phyloP scores from a whole-genome alignment of 805 yeast genomes.

The Wickerhamomyces canadensis region DNA sequence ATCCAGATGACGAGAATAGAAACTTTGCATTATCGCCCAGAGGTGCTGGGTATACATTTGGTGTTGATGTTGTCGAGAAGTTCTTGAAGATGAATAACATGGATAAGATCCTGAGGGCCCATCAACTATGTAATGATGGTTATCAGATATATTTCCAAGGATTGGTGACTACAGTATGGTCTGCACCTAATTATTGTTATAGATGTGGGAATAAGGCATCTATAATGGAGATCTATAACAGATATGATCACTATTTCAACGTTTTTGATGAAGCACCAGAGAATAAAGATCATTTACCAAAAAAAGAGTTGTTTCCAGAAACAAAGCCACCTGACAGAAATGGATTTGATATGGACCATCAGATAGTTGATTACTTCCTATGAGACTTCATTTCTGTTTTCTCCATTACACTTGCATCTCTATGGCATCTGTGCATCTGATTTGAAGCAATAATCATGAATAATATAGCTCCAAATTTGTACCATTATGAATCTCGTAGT shows the following conservation, averaged over 20 bases:
- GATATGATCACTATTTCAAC: slow-evolving; percentile 69
- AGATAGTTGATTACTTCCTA: slow-evolving; percentile 48
- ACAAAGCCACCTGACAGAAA: slow-evolving; percentile 8
- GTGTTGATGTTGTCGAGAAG: slow-evolving; percentile 82
- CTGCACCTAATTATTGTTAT: slow-evolving; percentile 97
- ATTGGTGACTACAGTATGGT: slow-evolving; percentile 93
- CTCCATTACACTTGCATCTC: too few species aligned
- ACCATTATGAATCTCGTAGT: slow-evolving; percentile 90
- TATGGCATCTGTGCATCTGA: too few species aligned
- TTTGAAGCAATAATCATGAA: background rate
- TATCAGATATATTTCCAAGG: slow-evolving; percentile 89
- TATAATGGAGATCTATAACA: slow-evolving; percentile 79
- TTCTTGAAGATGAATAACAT: slow-evolving; percentile 74
- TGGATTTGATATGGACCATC: slow-evolving; percentile 19
- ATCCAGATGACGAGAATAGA: slow-evolving; percentile 76
- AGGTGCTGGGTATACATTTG: slow-evolving; percentile 98
- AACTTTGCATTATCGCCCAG: slow-evolving; percentile 89
- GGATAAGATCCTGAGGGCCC: slow-evolving; percentile 85
- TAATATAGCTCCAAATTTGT: slow-evolving; percentile 82
- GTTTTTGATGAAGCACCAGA: slow-evolving; percentile 98
- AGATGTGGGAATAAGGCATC: slow-evolving; percentile 96
- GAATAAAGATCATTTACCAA: slow-evolving; percentile 47
- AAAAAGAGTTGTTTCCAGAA: slow-evolving; percentile 21
- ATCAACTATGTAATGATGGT: slow-evolving; percentile 95
- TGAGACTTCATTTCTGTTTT: slow-evolving; percentile 19